These are phyloP conservation scores for Lachnellula willkommii DNA, from an alignment of 2,329 filamentous ascomycete genomes.

Conservation along the genomic window DNA sequence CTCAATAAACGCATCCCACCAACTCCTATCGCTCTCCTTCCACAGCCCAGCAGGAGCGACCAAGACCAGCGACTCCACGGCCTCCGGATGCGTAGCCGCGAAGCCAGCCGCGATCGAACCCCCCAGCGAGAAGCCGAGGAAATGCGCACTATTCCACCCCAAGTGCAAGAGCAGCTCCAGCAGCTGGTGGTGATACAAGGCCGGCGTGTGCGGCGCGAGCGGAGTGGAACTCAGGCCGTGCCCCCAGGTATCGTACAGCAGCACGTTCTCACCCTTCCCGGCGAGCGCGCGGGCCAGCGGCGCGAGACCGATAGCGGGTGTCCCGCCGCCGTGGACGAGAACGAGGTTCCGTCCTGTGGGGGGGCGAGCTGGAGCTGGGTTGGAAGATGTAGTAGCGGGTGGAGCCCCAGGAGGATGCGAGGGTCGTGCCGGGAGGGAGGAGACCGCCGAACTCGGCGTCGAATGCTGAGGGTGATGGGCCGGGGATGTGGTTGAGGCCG, in stretches of 20 bases:
- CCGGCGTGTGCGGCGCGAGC: conserved; percentile 34
- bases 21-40: conserved; percentile 24
- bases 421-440: background rate
- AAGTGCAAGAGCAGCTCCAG: conserved; percentile 37
- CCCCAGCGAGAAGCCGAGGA: conserved; percentile 49
- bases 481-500: background rate
- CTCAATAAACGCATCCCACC: background rate
- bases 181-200: conserved; percentile 40
- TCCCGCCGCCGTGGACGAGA: conserved; percentile 3
- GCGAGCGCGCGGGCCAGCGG: background rate
- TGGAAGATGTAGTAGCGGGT: background rate
- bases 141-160: conserved; percentile 38
- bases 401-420: background rate
- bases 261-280: conserved; percentile 22
- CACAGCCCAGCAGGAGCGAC: conserved; percentile 44
- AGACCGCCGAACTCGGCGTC: background rate
- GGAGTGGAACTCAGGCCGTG: conserved; percentile 49
- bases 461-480: background rate
- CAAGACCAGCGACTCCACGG: conserved; percentile 35
- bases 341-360: background rate
- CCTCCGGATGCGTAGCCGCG: conserved; percentile 26
- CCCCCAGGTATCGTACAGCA: conserved; percentile 47
- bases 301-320: conserved; percentile 1
- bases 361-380: background rate
- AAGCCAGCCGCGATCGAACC: conserved; percentile 37